These are phyloP conservation scores for Colletotrichum agaves DNA, from an alignment of 2,329 filamentous ascomycete genomes.

Conservation along the genomic window DNA sequence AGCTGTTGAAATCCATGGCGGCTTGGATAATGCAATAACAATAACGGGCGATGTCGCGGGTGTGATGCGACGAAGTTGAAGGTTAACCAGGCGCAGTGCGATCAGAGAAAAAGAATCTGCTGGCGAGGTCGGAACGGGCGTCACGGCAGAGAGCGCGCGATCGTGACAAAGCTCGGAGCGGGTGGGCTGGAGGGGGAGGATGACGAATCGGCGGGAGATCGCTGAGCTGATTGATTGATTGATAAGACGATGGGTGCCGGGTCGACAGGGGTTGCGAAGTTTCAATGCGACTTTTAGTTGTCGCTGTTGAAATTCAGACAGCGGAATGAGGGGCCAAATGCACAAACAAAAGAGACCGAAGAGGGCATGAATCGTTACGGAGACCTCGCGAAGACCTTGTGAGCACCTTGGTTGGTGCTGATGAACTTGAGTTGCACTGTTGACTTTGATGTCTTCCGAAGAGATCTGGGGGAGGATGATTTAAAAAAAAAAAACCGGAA, in stretches of 20 bases:
- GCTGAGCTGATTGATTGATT: slow-evolving; percentile 19
- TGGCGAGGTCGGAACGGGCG: slow-evolving; percentile 13
- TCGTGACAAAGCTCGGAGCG: slow-evolving; percentile 33
- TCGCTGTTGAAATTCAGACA: slow-evolving; percentile 22
- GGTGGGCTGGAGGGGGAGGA: slow-evolving; percentile 27
- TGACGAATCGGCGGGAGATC: slow-evolving; percentile 28
- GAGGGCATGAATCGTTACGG: slow-evolving; percentile 2
- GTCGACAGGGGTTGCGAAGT: slow-evolving; percentile 23
- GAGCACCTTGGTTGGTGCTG: not conserved
- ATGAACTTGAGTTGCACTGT: not conserved
- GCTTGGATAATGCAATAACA: too few species aligned
- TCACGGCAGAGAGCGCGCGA: slow-evolving; percentile 23
- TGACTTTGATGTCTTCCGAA: too few species aligned
- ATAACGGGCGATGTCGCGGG: not conserved
- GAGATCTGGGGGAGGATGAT: too few species aligned
- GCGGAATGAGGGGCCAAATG: slow-evolving; percentile 16
- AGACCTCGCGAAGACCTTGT: not conserved
- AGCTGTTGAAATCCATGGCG: slow-evolving; percentile 73
- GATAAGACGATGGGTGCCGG: slow-evolving; percentile 22
- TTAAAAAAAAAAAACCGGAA: too few species aligned
- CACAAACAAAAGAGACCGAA: not conserved
- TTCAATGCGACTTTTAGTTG: slow-evolving; percentile 24
- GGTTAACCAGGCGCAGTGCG: not conserved
- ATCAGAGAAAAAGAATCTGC: slow-evolving; percentile 23
- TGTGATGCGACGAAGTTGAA: not conserved